Base-by-base conservation (phyloP, 306 rosid genomes). In the Myrica gale region DNA sequence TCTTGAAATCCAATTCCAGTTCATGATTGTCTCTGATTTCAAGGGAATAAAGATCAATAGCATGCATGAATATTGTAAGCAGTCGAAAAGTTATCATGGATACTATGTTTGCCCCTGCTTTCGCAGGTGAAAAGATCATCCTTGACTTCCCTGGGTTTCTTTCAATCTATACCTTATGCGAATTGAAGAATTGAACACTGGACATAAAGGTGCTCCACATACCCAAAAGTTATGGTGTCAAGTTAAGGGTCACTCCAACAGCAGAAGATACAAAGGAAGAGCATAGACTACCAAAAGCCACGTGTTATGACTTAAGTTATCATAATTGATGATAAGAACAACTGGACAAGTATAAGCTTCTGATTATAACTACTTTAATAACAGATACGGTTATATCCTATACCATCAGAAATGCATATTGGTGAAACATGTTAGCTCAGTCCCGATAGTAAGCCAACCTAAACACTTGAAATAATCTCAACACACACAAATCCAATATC, bases 1-100 rank as follows among this genome's bases (percentile, higher is more conserved):
- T 90, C 89, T 91, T 96, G 93, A 96, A 96, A 88, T 96, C 99
- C 97, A 92, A 90, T 83, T 96, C 99, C 98, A 96, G 73, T 83
- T 92, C 99, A 96, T 92, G 94, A 83, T 77, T 87, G 81, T 87
- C 97, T 88, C 99, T 96, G 96, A 81, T 85, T 81, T 72, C 68
- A 77, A 75, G 71, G 83, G 65, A 70, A 56, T 71, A 68, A 79
- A 56, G 71, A 75, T 61, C 58, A 76, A 77, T 74, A 67, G 71
- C 71, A 67, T 6, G 9, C 13, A n/a, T 1, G 71, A n/a, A 17
- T 67, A 67, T 7, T 5, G 71, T 17, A 16, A 46, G 19, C 5
- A 48, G 21, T 23, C 32, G 9, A 17, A 65, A 65, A n/a, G 26
- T 11, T 42, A 42, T 17, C 16, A 43, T 20, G 42, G 19, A 69